A percentile compares a stretch with the other conserved stretches of the same genome.
These are phyloP conservation scores for Annulohypoxylon stygium DNA, from an alignment of 495 filamentous ascomycete genomes.

Conservation along the genomic window DNA sequence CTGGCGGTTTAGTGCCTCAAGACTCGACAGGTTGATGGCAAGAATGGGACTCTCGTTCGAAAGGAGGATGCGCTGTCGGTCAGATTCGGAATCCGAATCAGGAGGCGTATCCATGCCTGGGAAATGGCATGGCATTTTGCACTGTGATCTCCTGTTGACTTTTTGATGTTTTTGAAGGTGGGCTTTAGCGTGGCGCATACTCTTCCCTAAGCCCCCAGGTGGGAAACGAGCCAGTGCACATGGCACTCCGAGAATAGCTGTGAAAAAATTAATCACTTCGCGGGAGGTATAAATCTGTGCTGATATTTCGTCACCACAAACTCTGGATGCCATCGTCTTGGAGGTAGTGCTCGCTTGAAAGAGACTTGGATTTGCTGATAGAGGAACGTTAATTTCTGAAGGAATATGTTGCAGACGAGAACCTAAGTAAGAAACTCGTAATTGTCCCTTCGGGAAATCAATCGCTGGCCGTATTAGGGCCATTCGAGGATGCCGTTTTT, in stretches of 20 bases:
- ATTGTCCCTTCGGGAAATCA: conserved; percentile 67
- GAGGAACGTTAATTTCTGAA: conserved; percentile 70
- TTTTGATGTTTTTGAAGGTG: conserved; percentile 69
- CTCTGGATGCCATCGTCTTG: conserved; percentile 66
- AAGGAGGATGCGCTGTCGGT: conserved; percentile 73
- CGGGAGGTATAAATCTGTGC: conserved; percentile 75
- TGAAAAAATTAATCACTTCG: conserved; percentile 79
- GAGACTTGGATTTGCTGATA: conserved; percentile 69
- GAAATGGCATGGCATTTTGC: conserved; percentile 68
- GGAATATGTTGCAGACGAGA: conserved; percentile 44
- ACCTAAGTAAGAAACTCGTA: conserved; percentile 68
- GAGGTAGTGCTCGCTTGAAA: conserved; percentile 56
- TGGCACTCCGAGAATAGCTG: conserved; percentile 75
- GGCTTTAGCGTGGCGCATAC: conserved; percentile 74
- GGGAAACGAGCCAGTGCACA: conserved; percentile 87
- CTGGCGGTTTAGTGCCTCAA: conserved; percentile 78
- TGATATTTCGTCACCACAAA: conserved; percentile 82
- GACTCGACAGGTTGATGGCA: conserved; percentile 81
- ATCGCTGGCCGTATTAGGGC: conserved; percentile 78
- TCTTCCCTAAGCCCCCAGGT: conserved; percentile 65
- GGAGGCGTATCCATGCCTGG: conserved; percentile 62
- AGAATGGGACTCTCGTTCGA: conserved; percentile 96
- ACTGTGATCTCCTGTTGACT: conserved; percentile 40
- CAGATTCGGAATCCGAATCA: conserved; percentile 61
- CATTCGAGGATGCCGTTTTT: conserved; percentile 88